Base-by-base conservation (phyloP, 2,329 filamentous ascomycete genomes). In the Coleophoma eucalyptorum region DNA sequence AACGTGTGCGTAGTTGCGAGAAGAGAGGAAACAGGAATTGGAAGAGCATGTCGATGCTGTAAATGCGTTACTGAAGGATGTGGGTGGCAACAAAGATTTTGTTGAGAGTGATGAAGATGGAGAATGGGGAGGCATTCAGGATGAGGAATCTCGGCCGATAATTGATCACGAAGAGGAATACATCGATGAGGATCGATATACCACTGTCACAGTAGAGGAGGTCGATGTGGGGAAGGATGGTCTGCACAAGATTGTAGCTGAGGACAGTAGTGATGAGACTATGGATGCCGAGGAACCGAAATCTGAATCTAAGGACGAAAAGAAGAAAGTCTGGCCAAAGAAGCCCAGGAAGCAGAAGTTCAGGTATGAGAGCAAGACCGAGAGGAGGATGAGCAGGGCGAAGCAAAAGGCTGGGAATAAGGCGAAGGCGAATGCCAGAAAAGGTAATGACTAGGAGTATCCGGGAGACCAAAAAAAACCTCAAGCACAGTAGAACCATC, bases 141-240 rank as follows among this genome's bases (percentile, higher is more conserved):
- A 87, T 51, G 45, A 62, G 19, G 55, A 63, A 34, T 69, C 71
- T 16, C 69, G 68, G 37, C 77, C 83, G 19, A 71, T 72, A 6
- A 69, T 94, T 42, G 85, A 95, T 65, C 84, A 90, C 59, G 89
- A 96, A 67, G 91, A 93, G 59, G 91, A 97, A 68, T 99, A 97
- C 71, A 82, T 97, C 58, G 94, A 99, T 68, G 94, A 97, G 67
- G 93, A 97, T 68, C 89, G 88, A 65, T 97, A 90, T 67, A 97
- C 94, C 1, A 96, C 90, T 1, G 94, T 99, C 21, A 97, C 90
- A 0, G 85, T 99, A 1, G 93, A 97, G 67, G 87, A 89, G 11
- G 90, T 99, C 59, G 87, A 86, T 55, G 80, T 95, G 15, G 86
- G 87, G 12, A 82, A 83, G 58, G 83, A 91, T 50, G 89, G 89